Base-by-base conservation (phyloP, 768 basidiomycete genomes). In the Rhizopogon vulgaris region DNA sequence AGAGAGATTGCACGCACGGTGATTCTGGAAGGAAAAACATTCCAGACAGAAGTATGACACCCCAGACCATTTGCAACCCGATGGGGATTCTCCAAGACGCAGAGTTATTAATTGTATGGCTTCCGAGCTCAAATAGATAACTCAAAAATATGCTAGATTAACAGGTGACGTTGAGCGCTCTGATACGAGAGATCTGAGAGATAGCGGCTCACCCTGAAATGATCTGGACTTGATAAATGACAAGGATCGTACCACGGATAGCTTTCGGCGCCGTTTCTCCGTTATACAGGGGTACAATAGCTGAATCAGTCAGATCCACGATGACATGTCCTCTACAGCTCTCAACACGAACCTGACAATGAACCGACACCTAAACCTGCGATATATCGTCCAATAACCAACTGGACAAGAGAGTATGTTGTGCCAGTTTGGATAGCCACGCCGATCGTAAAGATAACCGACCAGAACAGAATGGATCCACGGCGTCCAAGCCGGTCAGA, bases 311-410 rank as follows among this genome's bases (percentile, higher is more conserved):
- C 3, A 4, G 3, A 28, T 65, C 45, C 9, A 38, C 22, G 4
- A 24, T 4, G 42, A 27, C 14, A 34, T 8, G 47, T 56, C 25
- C 28, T 18, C 5, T 4, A 17, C 11, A 36, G 12, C 32, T 12
- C 11, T 36, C 24, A 24, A n/a, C 41, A 52, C 68, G n/a, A 58
- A 82, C 83, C 82, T 54, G 79, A 89, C 45, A 89, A 60, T 2
- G 87, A 83, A 2, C 87, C 86, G 2, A 90, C 87, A 18, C 87
- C 88, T 7, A 90, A 71, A 41, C 88, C 88, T 14, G 87, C 85
- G 48, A 89, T 72, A 54, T 83, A 87, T 4, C 84, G 80, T n/a
- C 85, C 87, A 41, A 85, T 72, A 1, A 82, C 82, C 37, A 92
- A 75, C 61, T 90, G 88, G 1, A 65, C 78, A 32, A 88, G 63